Percentiles rank a stretch among this genome's conserved stretches.
phyloP scores from a whole-genome alignment of 495 filamentous ascomycete species.

The Alectoria sarmentosa region DNA sequence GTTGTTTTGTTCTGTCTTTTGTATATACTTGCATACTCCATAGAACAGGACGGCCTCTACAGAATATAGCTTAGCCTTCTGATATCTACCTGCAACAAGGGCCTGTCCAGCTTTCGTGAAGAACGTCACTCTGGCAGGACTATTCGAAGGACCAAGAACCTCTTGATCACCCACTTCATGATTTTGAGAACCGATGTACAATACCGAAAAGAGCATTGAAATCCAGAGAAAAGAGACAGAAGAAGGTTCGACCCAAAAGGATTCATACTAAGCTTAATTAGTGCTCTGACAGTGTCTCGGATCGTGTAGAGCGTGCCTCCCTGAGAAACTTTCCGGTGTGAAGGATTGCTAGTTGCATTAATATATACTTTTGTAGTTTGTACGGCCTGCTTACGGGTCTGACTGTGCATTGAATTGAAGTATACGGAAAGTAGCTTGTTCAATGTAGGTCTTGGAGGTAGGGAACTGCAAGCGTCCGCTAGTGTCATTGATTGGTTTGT shows the following conservation, averaged over 20 bases:
- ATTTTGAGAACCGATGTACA: conserved; percentile 24
- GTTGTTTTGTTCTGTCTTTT: conserved; percentile 37
- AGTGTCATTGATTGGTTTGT: conserved; percentile 3
- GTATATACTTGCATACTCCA: conserved; percentile 39
- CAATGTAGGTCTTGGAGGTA: background rate
- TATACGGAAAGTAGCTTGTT: conserved; percentile 7
- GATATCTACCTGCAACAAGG: conserved; percentile 42
- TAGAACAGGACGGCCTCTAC: conserved; percentile 46
- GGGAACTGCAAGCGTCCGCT: background rate
- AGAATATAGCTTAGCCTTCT: conserved; percentile 37
- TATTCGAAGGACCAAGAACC: conserved; percentile 29
- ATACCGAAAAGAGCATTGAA: conserved; percentile 43
- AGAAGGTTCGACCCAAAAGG: conserved; percentile 34
- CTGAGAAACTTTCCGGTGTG: conserved; percentile 5
- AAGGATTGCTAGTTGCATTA: background rate
- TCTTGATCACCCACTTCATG: conserved; percentile 2
- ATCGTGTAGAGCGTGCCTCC: background rate
- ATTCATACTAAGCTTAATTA: conserved; percentile 34
- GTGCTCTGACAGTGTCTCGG: conserved; percentile 1
- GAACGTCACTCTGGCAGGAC: background rate
- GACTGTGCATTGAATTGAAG: background rate
- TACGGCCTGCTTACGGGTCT: background rate
- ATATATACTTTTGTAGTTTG: fast-evolving
- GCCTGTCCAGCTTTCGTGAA: conserved; percentile 19
- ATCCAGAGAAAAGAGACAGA: conserved; percentile 41